Percentiles rank a stretch among this genome's conserved stretches.
phyloP scores from a whole-genome alignment of 495 filamentous ascomycete genomes.

The Aspergillus incahuasiensis region DNA sequence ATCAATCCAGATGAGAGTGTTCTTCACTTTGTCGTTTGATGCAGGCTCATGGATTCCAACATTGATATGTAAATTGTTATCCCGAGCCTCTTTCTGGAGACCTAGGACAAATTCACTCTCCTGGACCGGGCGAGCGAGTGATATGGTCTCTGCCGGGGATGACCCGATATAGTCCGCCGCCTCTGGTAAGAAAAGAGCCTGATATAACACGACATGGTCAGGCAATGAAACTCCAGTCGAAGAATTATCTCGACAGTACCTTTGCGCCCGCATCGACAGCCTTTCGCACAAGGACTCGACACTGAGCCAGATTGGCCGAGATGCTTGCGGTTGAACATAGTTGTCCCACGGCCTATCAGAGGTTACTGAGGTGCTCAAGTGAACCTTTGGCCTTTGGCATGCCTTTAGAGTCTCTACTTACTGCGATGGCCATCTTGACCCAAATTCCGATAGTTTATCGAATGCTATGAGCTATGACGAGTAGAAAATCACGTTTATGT shows the following conservation, averaged over 20 bases:
- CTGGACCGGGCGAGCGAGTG: slow-evolving; percentile 56
- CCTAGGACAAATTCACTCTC: slow-evolving; percentile 64
- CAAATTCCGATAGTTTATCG: not conserved
- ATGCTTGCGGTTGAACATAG: slow-evolving; percentile 79
- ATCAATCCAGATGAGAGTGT: slow-evolving; percentile 67
- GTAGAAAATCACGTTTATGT: not conserved
- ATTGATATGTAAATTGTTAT: slow-evolving; percentile 64
- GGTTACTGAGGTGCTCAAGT: slow-evolving; percentile 2
- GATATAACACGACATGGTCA: slow-evolving; percentile 8
- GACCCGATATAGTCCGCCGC: slow-evolving; percentile 82
- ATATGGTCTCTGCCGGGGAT: slow-evolving; percentile 59
- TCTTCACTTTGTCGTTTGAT: slow-evolving; percentile 52
- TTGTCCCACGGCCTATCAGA: slow-evolving; percentile 73
- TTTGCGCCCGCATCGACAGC: slow-evolving; percentile 72
- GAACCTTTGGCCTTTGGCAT: not conserved
- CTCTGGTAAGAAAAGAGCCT: slow-evolving; percentile 90
- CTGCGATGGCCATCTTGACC: slow-evolving; percentile 33
- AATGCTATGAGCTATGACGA: not conserved
- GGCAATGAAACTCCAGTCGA: not conserved
- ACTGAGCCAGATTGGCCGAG: slow-evolving; percentile 72
- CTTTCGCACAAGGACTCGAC: slow-evolving; percentile 63
- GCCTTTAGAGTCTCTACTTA: slow-evolving; percentile 15
- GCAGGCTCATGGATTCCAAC: slow-evolving; percentile 84
- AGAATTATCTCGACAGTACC: slow-evolving; percentile 36
- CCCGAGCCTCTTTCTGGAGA: slow-evolving; percentile 60